These are phyloP conservation scores for Pugionium dolabratum DNA, from an alignment of 345 rosid species.

Conservation along the genomic window DNA sequence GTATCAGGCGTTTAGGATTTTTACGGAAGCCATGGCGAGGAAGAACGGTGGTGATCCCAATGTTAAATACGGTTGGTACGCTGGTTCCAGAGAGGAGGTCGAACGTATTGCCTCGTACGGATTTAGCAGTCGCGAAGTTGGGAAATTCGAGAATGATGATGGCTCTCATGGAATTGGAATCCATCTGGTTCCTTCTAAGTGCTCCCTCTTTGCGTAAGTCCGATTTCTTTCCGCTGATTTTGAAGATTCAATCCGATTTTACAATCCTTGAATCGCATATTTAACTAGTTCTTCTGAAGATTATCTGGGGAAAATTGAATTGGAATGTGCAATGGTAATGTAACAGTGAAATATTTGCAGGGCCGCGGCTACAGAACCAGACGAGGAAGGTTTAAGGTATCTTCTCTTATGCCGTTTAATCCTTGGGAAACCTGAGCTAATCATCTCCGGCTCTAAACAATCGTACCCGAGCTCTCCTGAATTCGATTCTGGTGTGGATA, in stretches of 20 bases:
- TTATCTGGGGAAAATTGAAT: background rate
- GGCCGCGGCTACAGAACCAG: conserved; percentile 31
- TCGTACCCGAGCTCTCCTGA: conserved; percentile 57
- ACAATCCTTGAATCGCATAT: too few species aligned
- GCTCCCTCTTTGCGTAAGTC: conserved; percentile 43
- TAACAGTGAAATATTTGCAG: conserved; percentile 29
- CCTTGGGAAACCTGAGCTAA: conserved; percentile 63
- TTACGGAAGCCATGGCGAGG: conserved; percentile 41
- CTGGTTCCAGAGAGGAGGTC: conserved; percentile 46
- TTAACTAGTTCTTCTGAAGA: too few species aligned
- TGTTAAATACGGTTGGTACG: conserved; percentile 47
- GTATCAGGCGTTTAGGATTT: conserved; percentile 36
- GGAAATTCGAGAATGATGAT: background rate
- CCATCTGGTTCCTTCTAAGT: conserved; percentile 39
- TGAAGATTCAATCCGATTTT: background rate
- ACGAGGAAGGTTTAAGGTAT: conserved; percentile 61
- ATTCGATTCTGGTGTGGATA: conserved; percentile 71
- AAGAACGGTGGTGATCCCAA: conserved; percentile 51
- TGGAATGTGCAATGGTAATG: background rate
- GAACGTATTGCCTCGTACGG: conserved; percentile 43
- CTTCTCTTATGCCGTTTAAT: conserved; percentile 71
- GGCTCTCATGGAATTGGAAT: conserved; percentile 41
- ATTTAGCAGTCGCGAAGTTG: conserved; percentile 29
- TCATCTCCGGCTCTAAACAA: conserved; percentile 55
- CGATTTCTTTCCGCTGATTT: background rate